Conservation (phyloP, 768 basidiomycete species). For the Sarcodon aspratus region DNA sequence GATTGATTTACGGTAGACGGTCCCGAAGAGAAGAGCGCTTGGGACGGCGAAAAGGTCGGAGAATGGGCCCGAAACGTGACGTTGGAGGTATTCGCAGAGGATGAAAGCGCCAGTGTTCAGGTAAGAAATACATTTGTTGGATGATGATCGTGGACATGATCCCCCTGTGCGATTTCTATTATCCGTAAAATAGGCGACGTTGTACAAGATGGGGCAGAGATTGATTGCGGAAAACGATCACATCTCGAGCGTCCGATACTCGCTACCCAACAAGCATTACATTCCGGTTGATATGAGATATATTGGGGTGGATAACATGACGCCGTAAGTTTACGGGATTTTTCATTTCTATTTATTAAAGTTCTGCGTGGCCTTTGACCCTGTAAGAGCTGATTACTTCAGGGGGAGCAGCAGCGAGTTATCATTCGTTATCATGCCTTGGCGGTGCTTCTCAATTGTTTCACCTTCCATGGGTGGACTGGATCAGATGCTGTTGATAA, state of each 20-base stretch:
- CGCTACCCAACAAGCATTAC: constrained; percentile 91
- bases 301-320: constrained; percentile 56
- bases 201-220: constrained; percentile 79
- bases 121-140: constrained; percentile 27
- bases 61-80: constrained; percentile 49
- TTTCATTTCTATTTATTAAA: constrained; percentile 5
- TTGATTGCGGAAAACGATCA: constrained; percentile 55
- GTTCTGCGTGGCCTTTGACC: constrained; percentile 4
- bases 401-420: constrained; percentile 1
- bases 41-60: constrained; percentile 46
- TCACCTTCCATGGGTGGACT: background rate
- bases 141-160: background rate
- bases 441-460: background rate
- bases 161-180: too few relatives aligned
- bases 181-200: constrained; percentile 52
- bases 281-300: constrained; percentile 79
- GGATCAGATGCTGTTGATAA: background rate
- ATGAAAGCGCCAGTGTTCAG: constrained; percentile 90
- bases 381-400: constrained; percentile 3
- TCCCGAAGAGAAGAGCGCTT: constrained; percentile 35
- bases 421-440: background rate
- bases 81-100: constrained; percentile 71
- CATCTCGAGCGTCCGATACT: constrained; percentile 55
- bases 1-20: constrained; percentile 2
- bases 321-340: constrained; percentile 29